Evolutionary conservation across 495 filamentous ascomycete genomes (phyloP), one percentile per base, ranked within the genome.

Genomic region (Stereocaulon alpinum): DNA sequence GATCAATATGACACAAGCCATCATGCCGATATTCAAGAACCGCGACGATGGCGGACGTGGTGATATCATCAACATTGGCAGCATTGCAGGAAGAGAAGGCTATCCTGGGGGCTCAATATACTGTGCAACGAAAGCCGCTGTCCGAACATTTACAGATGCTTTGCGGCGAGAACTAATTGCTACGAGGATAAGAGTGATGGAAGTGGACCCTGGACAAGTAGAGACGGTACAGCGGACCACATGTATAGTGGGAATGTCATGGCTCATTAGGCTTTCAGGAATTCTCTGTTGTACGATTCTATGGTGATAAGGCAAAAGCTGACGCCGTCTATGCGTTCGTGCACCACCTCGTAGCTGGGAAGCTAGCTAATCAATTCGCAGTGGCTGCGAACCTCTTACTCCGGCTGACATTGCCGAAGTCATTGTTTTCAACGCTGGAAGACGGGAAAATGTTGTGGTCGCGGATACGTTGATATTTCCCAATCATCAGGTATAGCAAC

Each of bases 11-110:
- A 97, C 93, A 7, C 93, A 98, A 76, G 89, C 88, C 32, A 74
- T 96, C 50, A 79, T 98, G 20, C 81, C 85, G 20, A 85, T 91
- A 70, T 95, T 90, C 80, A 85, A 90, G 76, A 80, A 83, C 68
- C 83, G 89, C 42, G 72, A 77, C 15, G 82, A 91, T 43, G 88
- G 89, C 53, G 91, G 91, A 55, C 74, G 77, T 32, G 93, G 93
- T 61, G 93, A 98, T 67, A 91, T 98, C 68, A 94, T 98, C 72
- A 97, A 96, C 72, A 88, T 98, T 68, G 93, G 93, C 56, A 91
- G 86, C 66, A 93, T 98, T 69, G 93, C 93, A 27, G 93, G 93
- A 24, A 82, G 93, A 42, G 92, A 96, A 65, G 79, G 87, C 12
- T 98, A 98, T 72, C 75, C 83, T 5, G 91, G 94, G 47, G 93